Conservation (phyloP, 2,329 filamentous ascomycete species). For the Microcyclospora pomicola region DNA sequence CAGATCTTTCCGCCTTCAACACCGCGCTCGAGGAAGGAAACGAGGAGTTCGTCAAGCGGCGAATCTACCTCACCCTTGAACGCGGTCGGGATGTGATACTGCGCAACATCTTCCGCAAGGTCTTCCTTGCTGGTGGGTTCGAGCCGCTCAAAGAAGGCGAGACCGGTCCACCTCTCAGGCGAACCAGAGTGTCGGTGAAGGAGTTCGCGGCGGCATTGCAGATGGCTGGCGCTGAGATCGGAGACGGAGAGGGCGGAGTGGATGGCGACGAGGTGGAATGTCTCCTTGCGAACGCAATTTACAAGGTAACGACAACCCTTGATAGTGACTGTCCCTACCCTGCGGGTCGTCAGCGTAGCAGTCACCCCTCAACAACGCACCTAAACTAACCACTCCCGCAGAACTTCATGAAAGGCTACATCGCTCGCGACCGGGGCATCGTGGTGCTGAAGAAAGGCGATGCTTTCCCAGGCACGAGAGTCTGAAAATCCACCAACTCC, state of each 20-base stretch:
- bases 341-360: too few relatives aligned
- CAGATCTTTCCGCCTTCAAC: slow-evolving; percentile 75
- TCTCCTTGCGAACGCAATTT: slow-evolving; percentile 88
- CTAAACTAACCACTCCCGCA: slow-evolving; percentile 23
- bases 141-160: slow-evolving; percentile 58
- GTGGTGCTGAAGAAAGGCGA: slow-evolving; percentile 82
- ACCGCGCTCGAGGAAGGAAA: slow-evolving; percentile 66
- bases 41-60: slow-evolving; percentile 81
- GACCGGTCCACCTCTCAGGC: slow-evolving; percentile 42
- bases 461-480: slow-evolving; percentile 82
- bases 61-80: slow-evolving; percentile 90
- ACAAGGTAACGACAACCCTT: slow-evolving; percentile 58
- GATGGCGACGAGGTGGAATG: slow-evolving; percentile 94
- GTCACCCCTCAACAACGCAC: slow-evolving; percentile 1
- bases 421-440: slow-evolving; percentile 75
- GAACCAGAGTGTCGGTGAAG: slow-evolving; percentile 64
- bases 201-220: slow-evolving; percentile 79
- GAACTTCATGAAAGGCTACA: slow-evolving; percentile 97
- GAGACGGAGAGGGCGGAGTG: slow-evolving; percentile 45
- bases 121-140: slow-evolving; percentile 73
- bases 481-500: slow-evolving; percentile 24
- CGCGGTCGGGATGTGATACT: slow-evolving; percentile 81
- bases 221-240: slow-evolving; percentile 43
- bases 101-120: slow-evolving; percentile 81
- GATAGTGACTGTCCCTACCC: too few relatives aligned